Percentiles rank a stretch among this genome's conserved stretches.
These are phyloP conservation scores for Niveomyces coronatus DNA, from an alignment of 2,329 filamentous ascomycete species.

Conservation along the genomic window DNA sequence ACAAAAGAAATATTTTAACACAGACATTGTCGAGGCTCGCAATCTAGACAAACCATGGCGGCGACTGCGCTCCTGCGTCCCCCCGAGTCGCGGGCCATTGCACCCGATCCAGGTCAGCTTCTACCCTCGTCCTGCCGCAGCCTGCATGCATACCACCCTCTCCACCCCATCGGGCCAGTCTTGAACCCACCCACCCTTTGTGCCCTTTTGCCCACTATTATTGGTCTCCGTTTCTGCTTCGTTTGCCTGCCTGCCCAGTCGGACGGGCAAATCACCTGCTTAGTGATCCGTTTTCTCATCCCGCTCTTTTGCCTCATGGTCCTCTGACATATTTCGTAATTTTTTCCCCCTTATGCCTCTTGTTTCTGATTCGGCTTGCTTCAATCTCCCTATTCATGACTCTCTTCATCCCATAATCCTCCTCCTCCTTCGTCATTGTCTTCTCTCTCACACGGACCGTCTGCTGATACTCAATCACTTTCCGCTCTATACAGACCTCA, in stretches of 20 bases:
- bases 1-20: neutral
- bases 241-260: neutral
- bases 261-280: slow-evolving; percentile 5
- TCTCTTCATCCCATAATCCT: neutral
- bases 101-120: slow-evolving; percentile 8
- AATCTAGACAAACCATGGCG: neutral
- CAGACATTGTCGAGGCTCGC: neutral
- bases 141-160: neutral
- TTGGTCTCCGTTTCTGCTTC: slow-evolving; percentile 5
- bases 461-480: too few species aligned
- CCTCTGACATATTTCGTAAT: slow-evolving; percentile 9
- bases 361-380: slow-evolving; percentile 1
- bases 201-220: slow-evolving; percentile 6
- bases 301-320: slow-evolving; percentile 9
- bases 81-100: slow-evolving; percentile 2
- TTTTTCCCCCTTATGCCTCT: slow-evolving; percentile 10
- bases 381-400: neutral
- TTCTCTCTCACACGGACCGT: slow-evolving; percentile 9
- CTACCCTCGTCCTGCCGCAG: neutral
- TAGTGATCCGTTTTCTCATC: slow-evolving; percentile 8
- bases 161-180: neutral
- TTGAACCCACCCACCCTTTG: slow-evolving; percentile 3
- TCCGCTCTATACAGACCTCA: slow-evolving; percentile 10
- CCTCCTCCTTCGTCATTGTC: slow-evolving; percentile 12
- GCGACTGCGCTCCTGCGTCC: slow-evolving; percentile 4